Percentiles rank a stretch among this genome's conserved stretches.
Conservation (phyloP, 1,284 basidiomycete species). For the Inonotus hispidus region DNA sequence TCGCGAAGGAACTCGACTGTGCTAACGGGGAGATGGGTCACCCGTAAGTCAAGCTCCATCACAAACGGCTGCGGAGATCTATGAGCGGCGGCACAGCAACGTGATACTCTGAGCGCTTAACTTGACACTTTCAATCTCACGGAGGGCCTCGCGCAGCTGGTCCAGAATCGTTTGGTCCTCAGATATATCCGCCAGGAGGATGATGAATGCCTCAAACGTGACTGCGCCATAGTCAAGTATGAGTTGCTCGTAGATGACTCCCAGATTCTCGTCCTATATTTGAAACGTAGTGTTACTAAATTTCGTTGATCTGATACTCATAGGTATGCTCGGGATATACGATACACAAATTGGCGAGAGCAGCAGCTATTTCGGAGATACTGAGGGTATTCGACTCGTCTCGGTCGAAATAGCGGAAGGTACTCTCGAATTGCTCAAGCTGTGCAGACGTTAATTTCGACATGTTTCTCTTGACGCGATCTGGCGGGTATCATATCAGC, state of each 20-base stretch:
- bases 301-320: background rate
- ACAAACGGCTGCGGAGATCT: slow-evolving; percentile 67
- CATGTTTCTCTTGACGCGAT: slow-evolving; percentile 89
- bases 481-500: slow-evolving; percentile 33
- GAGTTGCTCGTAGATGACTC: slow-evolving; percentile 82
- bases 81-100: slow-evolving; percentile 6
- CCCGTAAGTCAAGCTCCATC: slow-evolving; percentile 87
- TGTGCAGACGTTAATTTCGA: slow-evolving; percentile 93
- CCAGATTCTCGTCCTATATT: slow-evolving; percentile 77
- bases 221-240: slow-evolving; percentile 82
- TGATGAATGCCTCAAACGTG: slow-evolving; percentile 93
- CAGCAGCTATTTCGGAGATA: slow-evolving; percentile 84
- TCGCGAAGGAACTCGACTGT: slow-evolving; percentile 82
- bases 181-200: slow-evolving; percentile 90
- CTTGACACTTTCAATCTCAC: slow-evolving; percentile 88
- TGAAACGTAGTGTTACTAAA: slow-evolving; percentile 7
- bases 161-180: slow-evolving; percentile 94
- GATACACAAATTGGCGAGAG: slow-evolving; percentile 90
- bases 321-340: slow-evolving; percentile 72
- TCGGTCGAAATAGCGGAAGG: slow-evolving; percentile 96
- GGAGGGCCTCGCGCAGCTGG: slow-evolving; percentile 91
- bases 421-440: slow-evolving; percentile 94
- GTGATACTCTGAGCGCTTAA: slow-evolving; percentile 37
- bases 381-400: slow-evolving; percentile 88
- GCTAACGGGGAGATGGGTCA: slow-evolving; percentile 77